Percentiles rank a stretch among this genome's conserved stretches.
Conservation (phyloP, 306 rosid genomes). For the Begonia peltatifolia region DNA sequence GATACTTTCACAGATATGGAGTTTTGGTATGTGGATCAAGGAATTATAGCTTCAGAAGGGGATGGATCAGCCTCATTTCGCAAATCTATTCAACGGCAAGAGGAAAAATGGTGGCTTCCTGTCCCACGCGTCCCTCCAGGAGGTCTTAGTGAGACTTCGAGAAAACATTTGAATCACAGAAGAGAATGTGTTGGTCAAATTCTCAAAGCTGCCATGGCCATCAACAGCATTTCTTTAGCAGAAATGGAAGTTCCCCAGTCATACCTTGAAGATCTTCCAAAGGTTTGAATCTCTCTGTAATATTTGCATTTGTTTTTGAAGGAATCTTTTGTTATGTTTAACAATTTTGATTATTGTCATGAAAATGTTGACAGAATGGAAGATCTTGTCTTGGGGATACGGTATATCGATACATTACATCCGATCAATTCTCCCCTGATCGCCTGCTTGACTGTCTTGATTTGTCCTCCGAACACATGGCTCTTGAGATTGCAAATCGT, state of each 20-base stretch:
- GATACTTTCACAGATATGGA: slow-evolving; percentile 52
- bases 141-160: slow-evolving; percentile 59
- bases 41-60: slow-evolving; percentile 52
- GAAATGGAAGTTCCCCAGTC: slow-evolving; percentile 91
- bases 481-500: slow-evolving; percentile 84
- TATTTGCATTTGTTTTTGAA: neutral
- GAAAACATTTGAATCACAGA: slow-evolving; percentile 69
- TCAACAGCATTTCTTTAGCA: slow-evolving; percentile 57
- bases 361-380: slow-evolving; percentile 51
- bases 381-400: slow-evolving; percentile 83
- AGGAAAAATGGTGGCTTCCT: slow-evolving; percentile 98
- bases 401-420: slow-evolving; percentile 66
- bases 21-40: slow-evolving; percentile 97
- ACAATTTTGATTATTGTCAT: no score
- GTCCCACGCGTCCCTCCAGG: slow-evolving; percentile 77
- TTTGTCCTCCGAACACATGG: slow-evolving; percentile 83
- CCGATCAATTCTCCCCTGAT: slow-evolving; percentile 72
- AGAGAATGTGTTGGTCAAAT: slow-evolving; percentile 72
- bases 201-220: slow-evolving; percentile 78
- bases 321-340: no score
- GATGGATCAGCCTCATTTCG: slow-evolving; percentile 78
- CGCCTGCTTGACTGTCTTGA: slow-evolving; percentile 85
- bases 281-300: slow-evolving; percentile 19
- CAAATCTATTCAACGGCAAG: slow-evolving; percentile 63
- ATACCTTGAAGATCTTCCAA: slow-evolving; percentile 73